Conservation (phyloP, 2,329 filamentous ascomycete genomes). For the Monilinia polystroma region DNA sequence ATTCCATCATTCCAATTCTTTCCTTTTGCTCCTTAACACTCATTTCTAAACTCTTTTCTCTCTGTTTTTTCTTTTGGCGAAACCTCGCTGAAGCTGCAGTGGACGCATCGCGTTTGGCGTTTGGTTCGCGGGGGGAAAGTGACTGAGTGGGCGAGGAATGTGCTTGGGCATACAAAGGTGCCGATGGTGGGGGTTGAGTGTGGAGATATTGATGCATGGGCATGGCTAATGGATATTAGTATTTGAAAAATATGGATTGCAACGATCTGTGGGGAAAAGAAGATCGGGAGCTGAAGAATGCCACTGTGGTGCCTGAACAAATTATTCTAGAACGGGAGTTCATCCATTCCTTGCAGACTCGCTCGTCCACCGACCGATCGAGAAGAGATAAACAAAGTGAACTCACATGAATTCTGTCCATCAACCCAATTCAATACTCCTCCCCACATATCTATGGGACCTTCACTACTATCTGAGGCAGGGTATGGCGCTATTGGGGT, state of each 20-base stretch:
- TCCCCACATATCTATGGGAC: conserved; percentile 13
- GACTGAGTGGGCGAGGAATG: conserved; percentile 17
- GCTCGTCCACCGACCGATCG: neutral
- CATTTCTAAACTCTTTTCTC: conserved; percentile 78
- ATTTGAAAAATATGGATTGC: neutral
- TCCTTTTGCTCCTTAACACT: conserved; percentile 78
- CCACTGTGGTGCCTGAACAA: neutral
- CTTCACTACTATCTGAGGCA: conserved; percentile 22
- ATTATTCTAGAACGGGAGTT: neutral
- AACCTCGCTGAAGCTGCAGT: conserved; percentile 86
- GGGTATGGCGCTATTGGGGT: conserved; percentile 16
- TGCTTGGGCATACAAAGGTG: conserved; percentile 2
- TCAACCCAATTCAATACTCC: conserved; percentile 20
- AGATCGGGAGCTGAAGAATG: neutral
- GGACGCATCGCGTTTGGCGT: conserved; percentile 72
- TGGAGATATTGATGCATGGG: conserved; percentile 18
- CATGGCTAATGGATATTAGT: conserved; percentile 14
- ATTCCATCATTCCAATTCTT: conserved; percentile 70
- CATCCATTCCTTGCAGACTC: neutral
- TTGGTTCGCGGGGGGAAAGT: conserved; percentile 21
- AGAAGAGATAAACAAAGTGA: neutral
- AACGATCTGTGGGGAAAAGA: neutral
- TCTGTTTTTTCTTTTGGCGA: conserved; percentile 92
- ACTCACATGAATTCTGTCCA: conserved; percentile 10
- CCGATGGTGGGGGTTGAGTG: conserved; percentile 4